Percentiles rank a stretch among this genome's conserved stretches.
These are phyloP conservation scores for Neonectria coccinea DNA, from an alignment of 2,329 filamentous ascomycete species.

Conservation along the genomic window DNA sequence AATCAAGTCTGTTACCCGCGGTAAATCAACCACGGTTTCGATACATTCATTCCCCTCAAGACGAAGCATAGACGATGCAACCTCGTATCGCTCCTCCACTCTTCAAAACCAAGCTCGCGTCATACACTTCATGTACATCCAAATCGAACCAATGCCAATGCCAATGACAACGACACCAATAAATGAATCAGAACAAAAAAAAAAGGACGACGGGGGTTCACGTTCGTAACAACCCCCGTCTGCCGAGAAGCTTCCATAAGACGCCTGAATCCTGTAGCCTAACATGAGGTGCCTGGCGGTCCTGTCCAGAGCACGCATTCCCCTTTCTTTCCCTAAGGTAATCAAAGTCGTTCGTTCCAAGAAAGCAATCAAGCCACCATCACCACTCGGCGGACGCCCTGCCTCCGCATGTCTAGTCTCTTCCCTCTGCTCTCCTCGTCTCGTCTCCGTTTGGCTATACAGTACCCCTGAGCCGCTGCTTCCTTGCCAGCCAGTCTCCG, in stretches of 20 bases:
- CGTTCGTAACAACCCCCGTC: slow-evolving; percentile 43
- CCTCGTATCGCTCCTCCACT: not conserved
- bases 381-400: slow-evolving; percentile 9
- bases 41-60: not conserved
- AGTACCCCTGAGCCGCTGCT: slow-evolving; percentile 70
- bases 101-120: not conserved
- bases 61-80: not conserved
- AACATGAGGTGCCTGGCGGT: slow-evolving; percentile 41
- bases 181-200: slow-evolving; percentile 26
- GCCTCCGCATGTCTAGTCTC: slow-evolving; percentile 23
- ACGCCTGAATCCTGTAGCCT: slow-evolving; percentile 45
- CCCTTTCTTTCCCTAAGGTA: slow-evolving; percentile 42
- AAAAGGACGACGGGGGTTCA: slow-evolving; percentile 36
- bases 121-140: not conserved
- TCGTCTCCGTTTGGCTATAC: slow-evolving; percentile 48
- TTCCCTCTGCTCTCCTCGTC: slow-evolving; percentile 2
- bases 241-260: slow-evolving; percentile 35
- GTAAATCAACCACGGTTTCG: not conserved
- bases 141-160: slow-evolving; percentile 3
- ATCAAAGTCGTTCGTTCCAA: slow-evolving; percentile 44
- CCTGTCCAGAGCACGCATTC: slow-evolving; percentile 41
- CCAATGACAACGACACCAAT: slow-evolving; percentile 4
- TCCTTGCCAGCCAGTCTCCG: slow-evolving; percentile 80
- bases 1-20: not conserved
- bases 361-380: slow-evolving; percentile 35